phyloP scores from a whole-genome alignment of 805 yeast genomes.

The Candida easanensis region DNA sequence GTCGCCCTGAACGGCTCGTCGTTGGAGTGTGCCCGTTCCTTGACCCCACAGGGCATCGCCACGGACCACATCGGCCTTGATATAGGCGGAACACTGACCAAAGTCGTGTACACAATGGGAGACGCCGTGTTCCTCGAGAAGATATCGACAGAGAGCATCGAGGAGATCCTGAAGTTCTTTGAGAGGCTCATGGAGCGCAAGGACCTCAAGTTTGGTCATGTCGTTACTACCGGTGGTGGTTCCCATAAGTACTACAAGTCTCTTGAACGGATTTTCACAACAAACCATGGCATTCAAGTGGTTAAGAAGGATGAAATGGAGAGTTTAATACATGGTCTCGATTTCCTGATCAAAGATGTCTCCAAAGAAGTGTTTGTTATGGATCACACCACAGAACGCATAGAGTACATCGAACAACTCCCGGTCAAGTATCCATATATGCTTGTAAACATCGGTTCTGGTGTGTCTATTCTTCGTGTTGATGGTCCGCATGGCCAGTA shows the following conservation, averaged over 20 bases:
- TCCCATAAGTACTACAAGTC: slow-evolving; percentile 77
- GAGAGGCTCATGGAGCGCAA: slow-evolving; percentile 42
- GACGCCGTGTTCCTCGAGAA: slow-evolving; percentile 62
- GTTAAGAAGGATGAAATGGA: slow-evolving; percentile 88
- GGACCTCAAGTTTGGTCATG: slow-evolving; percentile 42
- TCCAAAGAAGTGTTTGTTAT: slow-evolving; percentile 85
- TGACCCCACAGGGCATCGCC: neutral
- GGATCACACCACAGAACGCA: slow-evolving; percentile 44
- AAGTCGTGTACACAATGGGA: slow-evolving; percentile 65
- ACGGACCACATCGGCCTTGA: slow-evolving; percentile 73
- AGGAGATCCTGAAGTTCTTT: slow-evolving; percentile 52
- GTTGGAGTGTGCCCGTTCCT: neutral
- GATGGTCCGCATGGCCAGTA: slow-evolving; percentile 70
- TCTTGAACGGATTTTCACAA: slow-evolving; percentile 38
- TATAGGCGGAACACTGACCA: slow-evolving; percentile 93
- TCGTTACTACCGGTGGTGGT: slow-evolving; percentile 97
- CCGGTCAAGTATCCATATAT: slow-evolving; percentile 68
- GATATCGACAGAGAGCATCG: slow-evolving; percentile 66
- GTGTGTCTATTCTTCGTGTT: slow-evolving; percentile 92
- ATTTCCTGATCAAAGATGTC: slow-evolving; percentile 84
- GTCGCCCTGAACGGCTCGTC: neutral
- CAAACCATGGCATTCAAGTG: slow-evolving; percentile 37
- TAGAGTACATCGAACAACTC: slow-evolving; percentile 21
- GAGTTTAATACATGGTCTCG: slow-evolving; percentile 84
- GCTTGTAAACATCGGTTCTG: slow-evolving; percentile 92